These are phyloP conservation scores for Wickerhamomyces strasburgensis DNA, from an alignment of 805 yeast species.

Conservation along the genomic window DNA sequence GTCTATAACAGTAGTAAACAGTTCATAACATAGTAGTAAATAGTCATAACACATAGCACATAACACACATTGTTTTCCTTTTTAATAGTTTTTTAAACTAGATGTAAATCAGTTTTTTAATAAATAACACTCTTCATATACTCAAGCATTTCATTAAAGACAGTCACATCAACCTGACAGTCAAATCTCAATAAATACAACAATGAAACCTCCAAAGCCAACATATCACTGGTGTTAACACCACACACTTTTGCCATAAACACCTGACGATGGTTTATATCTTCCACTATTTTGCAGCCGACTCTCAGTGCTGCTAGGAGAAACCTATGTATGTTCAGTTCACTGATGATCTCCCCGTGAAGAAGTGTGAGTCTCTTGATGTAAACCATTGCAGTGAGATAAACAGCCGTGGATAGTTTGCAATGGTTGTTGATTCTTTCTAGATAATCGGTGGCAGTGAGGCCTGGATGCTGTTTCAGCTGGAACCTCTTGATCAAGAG, in stretches of 20 bases:
- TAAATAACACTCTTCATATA: neutral
- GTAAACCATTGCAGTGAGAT: conserved; percentile 24
- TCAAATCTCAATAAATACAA: conserved; percentile 46
- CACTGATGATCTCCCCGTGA: conserved; percentile 26
- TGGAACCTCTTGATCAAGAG: conserved; percentile 21
- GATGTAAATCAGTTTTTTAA: neutral
- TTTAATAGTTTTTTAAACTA: no score
- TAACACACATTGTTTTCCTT: no score
- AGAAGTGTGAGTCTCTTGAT: conserved; percentile 20
- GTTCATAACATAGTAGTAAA: no score
- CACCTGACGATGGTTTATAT: conserved; percentile 37
- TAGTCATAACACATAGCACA: no score
- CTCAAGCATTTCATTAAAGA: neutral
- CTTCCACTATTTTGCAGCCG: conserved; percentile 44
- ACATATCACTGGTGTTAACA: conserved; percentile 37
- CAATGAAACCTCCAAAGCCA: conserved; percentile 45
- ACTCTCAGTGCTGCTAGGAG: conserved; percentile 41
- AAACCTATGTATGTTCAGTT: conserved; percentile 39
- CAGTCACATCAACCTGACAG: conserved; percentile 30
- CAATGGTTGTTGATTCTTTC: conserved; percentile 27
- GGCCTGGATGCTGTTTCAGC: conserved; percentile 20
- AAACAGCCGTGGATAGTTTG: conserved; percentile 26
- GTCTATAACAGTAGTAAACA: no score
- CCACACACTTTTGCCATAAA: conserved; percentile 46
- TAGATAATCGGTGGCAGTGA: conserved; percentile 23